Evolutionary conservation across 306 rosid genomes (phyloP).

Genomic region (Dryas drummondii): DNA sequence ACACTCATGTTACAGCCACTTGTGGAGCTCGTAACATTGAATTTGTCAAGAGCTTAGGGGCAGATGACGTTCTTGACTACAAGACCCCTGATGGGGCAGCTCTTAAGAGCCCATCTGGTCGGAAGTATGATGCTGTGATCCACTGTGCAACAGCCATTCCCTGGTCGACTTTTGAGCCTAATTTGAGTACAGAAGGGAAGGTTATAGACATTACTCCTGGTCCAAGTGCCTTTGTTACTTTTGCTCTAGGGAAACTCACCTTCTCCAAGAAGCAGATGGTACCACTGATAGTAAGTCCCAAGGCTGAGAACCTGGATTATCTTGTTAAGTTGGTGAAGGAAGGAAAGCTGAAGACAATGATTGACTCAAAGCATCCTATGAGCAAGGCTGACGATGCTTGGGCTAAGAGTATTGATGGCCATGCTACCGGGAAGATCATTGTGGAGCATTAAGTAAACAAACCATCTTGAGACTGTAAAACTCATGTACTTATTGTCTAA

Average conservation of each 20-base stretch:
- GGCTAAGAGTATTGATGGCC: slow-evolving; percentile 57
- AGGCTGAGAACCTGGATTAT: slow-evolving; percentile 48
- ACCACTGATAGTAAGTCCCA: slow-evolving; percentile 28
- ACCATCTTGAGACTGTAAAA: background rate
- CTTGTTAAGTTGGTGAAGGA: slow-evolving; percentile 52
- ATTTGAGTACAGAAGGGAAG: slow-evolving; percentile 43
- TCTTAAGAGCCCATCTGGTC: slow-evolving; percentile 61
- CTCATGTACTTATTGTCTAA: background rate
- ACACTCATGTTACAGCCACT: slow-evolving; percentile 60
- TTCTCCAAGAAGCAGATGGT: slow-evolving; percentile 61
- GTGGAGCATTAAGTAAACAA: slow-evolving; percentile 34
- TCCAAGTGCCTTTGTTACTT: slow-evolving; percentile 20
- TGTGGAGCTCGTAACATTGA: slow-evolving; percentile 63
- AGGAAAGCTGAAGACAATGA: slow-evolving; percentile 51
- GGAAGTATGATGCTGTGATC: slow-evolving; percentile 59
- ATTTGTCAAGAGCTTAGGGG: slow-evolving; percentile 57
- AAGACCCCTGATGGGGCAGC: slow-evolving; percentile 63
- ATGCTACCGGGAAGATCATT: slow-evolving; percentile 67
- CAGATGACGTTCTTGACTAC: slow-evolving; percentile 72
- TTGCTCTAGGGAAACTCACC: slow-evolving; percentile 46
- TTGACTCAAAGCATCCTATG: slow-evolving; percentile 55
- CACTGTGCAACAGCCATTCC: slow-evolving; percentile 50
- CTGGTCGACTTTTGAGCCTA: slow-evolving; percentile 59
- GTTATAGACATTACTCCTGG: slow-evolving; percentile 57
- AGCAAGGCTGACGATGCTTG: slow-evolving; percentile 76